Percentiles rank a stretch among this genome's conserved stretches.
These are phyloP conservation scores for Hydnomerulius pinastri DNA, from an alignment of 768 basidiomycete species.

Conservation along the genomic window DNA sequence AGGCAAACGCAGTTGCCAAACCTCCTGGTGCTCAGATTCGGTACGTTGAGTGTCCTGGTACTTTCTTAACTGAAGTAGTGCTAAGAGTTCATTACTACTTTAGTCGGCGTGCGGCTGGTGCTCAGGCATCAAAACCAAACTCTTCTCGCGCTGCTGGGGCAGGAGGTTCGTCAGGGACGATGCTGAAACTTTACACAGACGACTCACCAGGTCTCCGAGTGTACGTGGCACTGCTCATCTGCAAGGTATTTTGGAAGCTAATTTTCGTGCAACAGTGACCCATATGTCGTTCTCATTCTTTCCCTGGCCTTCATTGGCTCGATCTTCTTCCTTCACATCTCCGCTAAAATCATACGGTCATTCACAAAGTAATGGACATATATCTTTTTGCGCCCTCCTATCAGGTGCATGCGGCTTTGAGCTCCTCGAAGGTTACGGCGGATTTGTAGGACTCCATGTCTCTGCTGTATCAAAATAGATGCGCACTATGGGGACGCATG, in stretches of 20 bases:
- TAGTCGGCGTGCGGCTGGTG: slow-evolving; percentile 74
- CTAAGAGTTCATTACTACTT: neutral
- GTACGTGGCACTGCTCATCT: slow-evolving; percentile 53
- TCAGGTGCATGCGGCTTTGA: neutral
- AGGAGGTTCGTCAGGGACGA: slow-evolving; percentile 95
- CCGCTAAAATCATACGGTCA: slow-evolving; percentile 88
- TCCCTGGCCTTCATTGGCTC: slow-evolving; percentile 97
- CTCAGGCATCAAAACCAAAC: slow-evolving; percentile 73
- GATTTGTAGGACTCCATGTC: neutral
- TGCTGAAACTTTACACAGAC: slow-evolving; percentile 98
- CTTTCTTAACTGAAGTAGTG: neutral
- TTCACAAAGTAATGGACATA: slow-evolving; percentile 69
- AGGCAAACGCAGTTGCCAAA: slow-evolving; percentile 57
- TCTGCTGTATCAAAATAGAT: neutral
- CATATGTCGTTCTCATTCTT: slow-evolving; percentile 94
- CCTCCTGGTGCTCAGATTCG: slow-evolving; percentile 83
- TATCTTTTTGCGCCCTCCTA: slow-evolving; percentile 1
- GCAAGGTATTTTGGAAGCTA: neutral
- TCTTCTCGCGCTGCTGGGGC: slow-evolving; percentile 90
- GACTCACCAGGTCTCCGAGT: slow-evolving; percentile 97
- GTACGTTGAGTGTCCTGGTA: slow-evolving; percentile 42
- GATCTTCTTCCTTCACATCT: slow-evolving; percentile 98
- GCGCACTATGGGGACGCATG: neutral
- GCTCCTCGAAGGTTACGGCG: neutral
- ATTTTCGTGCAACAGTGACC: slow-evolving; percentile 61